phyloP scores from a whole-genome alignment of 2,329 filamentous ascomycete genomes.

The Lasiodiplodia citricola region DNA sequence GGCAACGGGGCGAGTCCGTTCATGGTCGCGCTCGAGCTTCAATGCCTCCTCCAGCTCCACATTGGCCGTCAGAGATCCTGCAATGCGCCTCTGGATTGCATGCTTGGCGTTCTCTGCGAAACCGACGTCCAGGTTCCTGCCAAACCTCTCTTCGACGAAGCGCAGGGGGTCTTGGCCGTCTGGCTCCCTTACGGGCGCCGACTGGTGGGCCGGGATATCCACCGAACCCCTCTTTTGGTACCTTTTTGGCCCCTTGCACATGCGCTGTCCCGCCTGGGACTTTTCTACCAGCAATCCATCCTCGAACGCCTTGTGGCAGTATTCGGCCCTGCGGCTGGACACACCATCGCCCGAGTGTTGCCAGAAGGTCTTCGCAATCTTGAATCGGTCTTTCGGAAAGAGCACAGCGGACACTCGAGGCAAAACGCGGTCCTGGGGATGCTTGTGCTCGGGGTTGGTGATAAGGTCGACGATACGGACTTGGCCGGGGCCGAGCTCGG shows the following conservation, averaged over 20 bases:
- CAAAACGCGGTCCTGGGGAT: conserved; percentile 52
- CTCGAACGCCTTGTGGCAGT: conserved; percentile 76
- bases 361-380: conserved; percentile 92
- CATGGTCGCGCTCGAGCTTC: conserved; percentile 52
- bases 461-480: conserved; percentile 67
- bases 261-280: conserved; percentile 45
- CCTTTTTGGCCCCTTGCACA: conserved; percentile 74
- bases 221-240: conserved; percentile 72
- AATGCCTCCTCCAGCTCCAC: conserved; percentile 68
- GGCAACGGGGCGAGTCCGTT: conserved; percentile 52
- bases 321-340: conserved; percentile 89
- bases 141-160: conserved; percentile 94
- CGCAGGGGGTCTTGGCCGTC: conserved; percentile 70
- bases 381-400: conserved; percentile 69
- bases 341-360: conserved; percentile 94
- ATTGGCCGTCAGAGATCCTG: conserved; percentile 78
- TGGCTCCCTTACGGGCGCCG: conserved; percentile 25
- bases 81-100: conserved; percentile 85
- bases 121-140: conserved; percentile 82
- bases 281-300: conserved; percentile 68
- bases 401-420: conserved; percentile 63
- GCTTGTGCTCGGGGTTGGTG: conserved; percentile 62
- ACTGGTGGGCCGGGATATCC: conserved; percentile 39
- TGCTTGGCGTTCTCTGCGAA: conserved; percentile 82
- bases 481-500: conserved; percentile 55